phyloP scores from a whole-genome alignment of 2,329 filamentous ascomycete species.

The Botryotinia convoluta region DNA sequence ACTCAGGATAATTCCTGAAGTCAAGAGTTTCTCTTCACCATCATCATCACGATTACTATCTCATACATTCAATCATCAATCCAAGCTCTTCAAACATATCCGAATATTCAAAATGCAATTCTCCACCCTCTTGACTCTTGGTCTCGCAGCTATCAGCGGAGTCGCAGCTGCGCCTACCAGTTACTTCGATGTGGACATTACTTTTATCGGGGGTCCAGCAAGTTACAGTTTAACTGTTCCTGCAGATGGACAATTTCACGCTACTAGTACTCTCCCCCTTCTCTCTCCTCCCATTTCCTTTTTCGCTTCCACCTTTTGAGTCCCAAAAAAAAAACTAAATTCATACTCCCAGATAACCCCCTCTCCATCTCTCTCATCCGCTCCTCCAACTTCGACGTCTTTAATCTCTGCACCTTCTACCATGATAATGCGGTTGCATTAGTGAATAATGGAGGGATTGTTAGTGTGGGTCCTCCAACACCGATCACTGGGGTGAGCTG shows the following conservation, averaged over 20 bases:
- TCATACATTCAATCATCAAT: neutral
- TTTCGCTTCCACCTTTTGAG: neutral
- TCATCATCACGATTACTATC: neutral
- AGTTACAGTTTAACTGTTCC: slow-evolving; percentile 8
- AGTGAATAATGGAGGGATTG: slow-evolving; percentile 13
- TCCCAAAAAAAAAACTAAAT: neutral
- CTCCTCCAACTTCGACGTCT: slow-evolving; percentile 20
- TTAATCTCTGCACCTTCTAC: slow-evolving; percentile 1
- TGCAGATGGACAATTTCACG: slow-evolving; percentile 1
- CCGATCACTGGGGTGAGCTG: slow-evolving; percentile 9
- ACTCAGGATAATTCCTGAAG: neutral
- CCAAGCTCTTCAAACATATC: neutral
- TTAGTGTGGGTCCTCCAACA: slow-evolving; percentile 14
- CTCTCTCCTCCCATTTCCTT: neutral
- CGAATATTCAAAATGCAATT: slow-evolving; percentile 13
- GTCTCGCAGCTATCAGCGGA: slow-evolving; percentile 5
- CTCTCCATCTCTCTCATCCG: slow-evolving; percentile 18
- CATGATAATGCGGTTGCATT: neutral
- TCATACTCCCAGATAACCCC: neutral
- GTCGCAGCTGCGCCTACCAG: slow-evolving; percentile 3
- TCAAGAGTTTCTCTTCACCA: neutral
- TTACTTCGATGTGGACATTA: slow-evolving; percentile 7
- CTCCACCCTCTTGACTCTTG: slow-evolving; percentile 8
- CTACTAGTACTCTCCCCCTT: neutral
- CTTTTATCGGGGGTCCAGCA: slow-evolving; percentile 7